phyloP scores from a whole-genome alignment of 192 early-diverging fungal species.

The Backusella liffmaniae region DNA sequence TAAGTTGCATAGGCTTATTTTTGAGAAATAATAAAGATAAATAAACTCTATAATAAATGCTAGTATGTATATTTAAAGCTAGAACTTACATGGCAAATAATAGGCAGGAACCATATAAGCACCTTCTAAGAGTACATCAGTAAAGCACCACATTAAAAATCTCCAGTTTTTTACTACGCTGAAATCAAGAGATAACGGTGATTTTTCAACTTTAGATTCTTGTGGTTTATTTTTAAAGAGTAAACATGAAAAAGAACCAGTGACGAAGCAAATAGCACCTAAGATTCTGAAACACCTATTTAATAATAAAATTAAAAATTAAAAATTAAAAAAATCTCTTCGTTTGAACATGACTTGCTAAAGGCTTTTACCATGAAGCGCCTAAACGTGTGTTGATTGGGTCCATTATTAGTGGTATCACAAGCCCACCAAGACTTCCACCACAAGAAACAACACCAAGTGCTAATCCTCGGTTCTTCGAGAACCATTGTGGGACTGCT shows the following conservation, averaged over 20 bases:
- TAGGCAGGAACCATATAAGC: conserved; percentile 32
- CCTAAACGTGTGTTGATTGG: conserved; percentile 56
- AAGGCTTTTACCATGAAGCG: conserved; percentile 29
- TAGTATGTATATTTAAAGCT: neutral
- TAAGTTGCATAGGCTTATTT: conserved; percentile 12
- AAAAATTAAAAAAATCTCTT: neutral
- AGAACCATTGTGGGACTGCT: conserved; percentile 63
- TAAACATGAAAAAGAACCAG: conserved; percentile 12
- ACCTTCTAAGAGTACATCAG: conserved; percentile 20
- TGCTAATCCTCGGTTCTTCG: conserved; percentile 59
- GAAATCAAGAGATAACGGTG: conserved; percentile 23
- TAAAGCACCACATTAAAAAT: conserved; percentile 28
- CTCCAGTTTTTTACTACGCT: conserved; percentile 23
- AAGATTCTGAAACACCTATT: conserved; percentile 29
- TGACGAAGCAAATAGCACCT: conserved; percentile 22
- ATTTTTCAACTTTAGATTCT: neutral
- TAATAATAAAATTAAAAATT: neutral
- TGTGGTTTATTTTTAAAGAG: conserved; percentile 22
- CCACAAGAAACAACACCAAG: conserved; percentile 72
- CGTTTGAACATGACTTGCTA: neutral
- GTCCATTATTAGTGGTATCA: conserved; percentile 56
- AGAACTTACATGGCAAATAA: conserved; percentile 29
- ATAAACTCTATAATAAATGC: neutral
- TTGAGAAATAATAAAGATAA: neutral
- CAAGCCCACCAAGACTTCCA: conserved; percentile 69